Base-by-base conservation (phyloP, 768 basidiomycete species). In the Lyophyllum semitale region DNA sequence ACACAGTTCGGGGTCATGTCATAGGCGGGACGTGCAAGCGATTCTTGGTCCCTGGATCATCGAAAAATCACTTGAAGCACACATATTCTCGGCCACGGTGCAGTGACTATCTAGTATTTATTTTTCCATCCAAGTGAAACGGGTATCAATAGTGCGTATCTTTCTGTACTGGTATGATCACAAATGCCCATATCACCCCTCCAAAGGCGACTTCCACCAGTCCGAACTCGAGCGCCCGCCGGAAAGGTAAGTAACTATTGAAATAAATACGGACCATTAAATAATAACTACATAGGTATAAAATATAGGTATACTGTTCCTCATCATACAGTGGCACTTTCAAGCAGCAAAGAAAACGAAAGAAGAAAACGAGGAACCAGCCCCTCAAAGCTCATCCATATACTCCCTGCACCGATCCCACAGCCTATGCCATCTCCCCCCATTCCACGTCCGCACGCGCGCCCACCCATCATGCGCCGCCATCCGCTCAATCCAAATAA, bases 401-500 rank as follows among this genome's bases (percentile, higher is more conserved):
- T 81, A 86, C 17, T 75, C 79, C 51, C 72, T 73, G 69, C 88
- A 89, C 29, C 83, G 71, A 48, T 85, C 83, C 71, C 77, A 83
- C 47, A 91, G 70, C 43, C 79, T 72, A 46, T 74, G 71, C 89
- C 89, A 91, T 40, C 88, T 67, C 3, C 89, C 87, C 3, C 74
- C 77, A 62, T 88, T 84, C 88, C 88, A 91, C 25, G 80, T 77
- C 47, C 82, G 71, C n/a, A 91, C 77, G 50, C 83, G 72, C 22
- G 77, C 72, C 89, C 89, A 91, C 13, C 85, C 87, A 58, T 90
- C 87, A 53, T 86, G 83, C n/a, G 85, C 79, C 3, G 87, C 81
- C 64, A 90, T 82, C 45, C 81, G 76, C 65, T 89, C 84, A 38
- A 90, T 84, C 88, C 87, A 91, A 43, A 90, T 79, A 38, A 91